Percentiles rank a stretch among this genome's conserved stretches.
These are phyloP conservation scores for Yamadazyma olivae DNA, from an alignment of 805 yeast species.

Conservation along the genomic window DNA sequence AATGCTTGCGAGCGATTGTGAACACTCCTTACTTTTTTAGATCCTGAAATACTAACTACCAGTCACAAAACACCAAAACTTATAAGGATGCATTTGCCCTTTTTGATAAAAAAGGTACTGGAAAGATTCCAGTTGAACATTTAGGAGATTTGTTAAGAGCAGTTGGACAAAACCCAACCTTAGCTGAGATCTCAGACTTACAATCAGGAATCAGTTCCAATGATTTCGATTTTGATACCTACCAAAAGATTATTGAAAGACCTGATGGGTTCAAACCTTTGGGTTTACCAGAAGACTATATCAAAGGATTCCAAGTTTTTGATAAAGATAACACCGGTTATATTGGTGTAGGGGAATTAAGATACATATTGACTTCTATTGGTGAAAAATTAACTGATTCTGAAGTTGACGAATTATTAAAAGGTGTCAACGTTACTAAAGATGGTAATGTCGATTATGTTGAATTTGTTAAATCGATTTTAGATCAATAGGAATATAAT, in stretches of 20 bases:
- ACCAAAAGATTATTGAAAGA: constrained; percentile 72
- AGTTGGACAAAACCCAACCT: constrained; percentile 97
- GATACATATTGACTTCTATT: constrained; percentile 90
- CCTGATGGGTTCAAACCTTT: constrained; percentile 86
- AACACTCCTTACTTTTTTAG: no score
- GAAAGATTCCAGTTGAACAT: constrained; percentile 77
- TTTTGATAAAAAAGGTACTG: constrained; percentile 94
- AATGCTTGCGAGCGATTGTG: no score
- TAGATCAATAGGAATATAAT: constrained; percentile 62
- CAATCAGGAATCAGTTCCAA: constrained; percentile 42
- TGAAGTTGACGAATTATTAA: constrained; percentile 93
- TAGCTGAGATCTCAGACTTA: constrained; percentile 69
- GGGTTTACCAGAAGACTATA: constrained; percentile 88
- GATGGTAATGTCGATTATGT: constrained; percentile 95
- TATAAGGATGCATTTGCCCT: constrained; percentile 93
- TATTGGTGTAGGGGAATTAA: constrained; percentile 94
- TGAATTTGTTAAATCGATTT: constrained; percentile 88
- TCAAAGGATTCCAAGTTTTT: constrained; percentile 91
- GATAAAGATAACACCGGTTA: constrained; percentile 95
- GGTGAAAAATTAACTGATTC: constrained; percentile 90
- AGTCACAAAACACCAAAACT: constrained; percentile 45
- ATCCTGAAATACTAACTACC: constrained; percentile 19
- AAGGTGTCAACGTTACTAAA: constrained; percentile 89
- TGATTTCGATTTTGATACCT: constrained; percentile 72
- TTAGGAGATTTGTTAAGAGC: constrained; percentile 94